Evolutionary conservation across 768 basidiomycete species (phyloP), one percentile per base, ranked within the genome.

Genomic region (Lactarius sanguifluus): DNA sequence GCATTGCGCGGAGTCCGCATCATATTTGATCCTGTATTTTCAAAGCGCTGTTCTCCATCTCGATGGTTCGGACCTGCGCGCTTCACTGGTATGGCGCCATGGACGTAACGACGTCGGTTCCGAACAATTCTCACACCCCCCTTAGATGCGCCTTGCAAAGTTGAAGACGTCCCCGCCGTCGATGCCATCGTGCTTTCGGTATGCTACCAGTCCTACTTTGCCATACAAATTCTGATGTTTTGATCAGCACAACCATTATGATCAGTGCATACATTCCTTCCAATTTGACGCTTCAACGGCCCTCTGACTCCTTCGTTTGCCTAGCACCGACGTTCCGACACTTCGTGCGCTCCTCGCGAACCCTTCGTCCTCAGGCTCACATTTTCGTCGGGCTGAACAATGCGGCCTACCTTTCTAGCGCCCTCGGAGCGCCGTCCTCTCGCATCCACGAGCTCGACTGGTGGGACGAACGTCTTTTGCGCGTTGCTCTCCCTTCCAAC

Each of bases 141-240:
- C 43, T 55, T 62, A 78, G 77, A 75, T 8, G 47, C 78, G 0
- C 79, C 82, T 0, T 80, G 80, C 60, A 62, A 72, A 15, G 74
- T 79, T n/a, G 73, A 77, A 38, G 80, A 83, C 2, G 73, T 86
- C 28, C 83, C 84, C 1, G 73, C 79, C 3, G 74, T 85, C n/a
- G 83, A 85, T 68, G 78, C 77, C 7, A 78, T 86, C 47, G 79
- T 81, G 18, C 79, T 85, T 61, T 81, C 79, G 73, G 84, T 78
- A 78, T 76, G 75, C 58, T 41, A n/a, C n/a, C 6, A 5, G 23
- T 41, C 23, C 20, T 10, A 52, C 2, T 40, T 43, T 4, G 36
- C 52, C 13, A 7, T 34, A 12, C 38, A n/a, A 28, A 57, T 28
- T 38, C 16, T 56, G 12, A 58, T 40, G 13, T 57, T 57, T 9